These are phyloP conservation scores for Komagataella kurtzmanii DNA, from an alignment of 805 yeast genomes.

Conservation along the genomic window DNA sequence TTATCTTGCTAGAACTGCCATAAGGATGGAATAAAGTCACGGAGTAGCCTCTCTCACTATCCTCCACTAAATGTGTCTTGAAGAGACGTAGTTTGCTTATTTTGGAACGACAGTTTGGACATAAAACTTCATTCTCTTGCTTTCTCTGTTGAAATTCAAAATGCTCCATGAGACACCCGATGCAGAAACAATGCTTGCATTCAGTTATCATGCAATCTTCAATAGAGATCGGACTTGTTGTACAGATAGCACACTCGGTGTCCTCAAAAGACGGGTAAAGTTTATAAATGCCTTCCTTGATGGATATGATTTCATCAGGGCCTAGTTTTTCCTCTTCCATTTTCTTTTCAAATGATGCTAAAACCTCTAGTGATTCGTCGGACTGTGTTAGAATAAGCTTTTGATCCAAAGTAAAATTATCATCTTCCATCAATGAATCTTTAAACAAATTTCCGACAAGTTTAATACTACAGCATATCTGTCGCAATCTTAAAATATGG, in stretches of 20 bases:
- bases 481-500: conserved; percentile 73
- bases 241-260: conserved; percentile 79
- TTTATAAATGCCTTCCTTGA: conserved; percentile 17
- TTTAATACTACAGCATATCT: conserved; percentile 75
- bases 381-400: conserved; percentile 1
- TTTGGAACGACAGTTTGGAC: conserved; percentile 64
- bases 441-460: conserved; percentile 37
- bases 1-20: conserved; percentile 57
- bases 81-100: conserved; percentile 38
- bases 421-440: conserved; percentile 32
- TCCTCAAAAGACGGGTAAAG: conserved; percentile 22
- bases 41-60: conserved; percentile 9
- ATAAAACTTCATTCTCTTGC: conserved; percentile 27
- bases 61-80: conserved; percentile 15
- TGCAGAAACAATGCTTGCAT: conserved; percentile 76
- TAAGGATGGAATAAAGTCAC: conserved; percentile 32
- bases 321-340: conserved; percentile 12
- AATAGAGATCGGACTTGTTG: conserved; percentile 45
- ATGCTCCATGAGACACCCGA: conserved; percentile 60
- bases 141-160: conserved; percentile 45
- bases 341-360: conserved; percentile 12
- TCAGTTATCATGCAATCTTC: conserved; percentile 42
- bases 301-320: conserved; percentile 10
- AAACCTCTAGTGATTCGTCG: conserved; percentile 4
- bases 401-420: conserved; percentile 16